phyloP scores from a whole-genome alignment of 495 filamentous ascomycete genomes.

The Symbiotaphrina buchneri region DNA sequence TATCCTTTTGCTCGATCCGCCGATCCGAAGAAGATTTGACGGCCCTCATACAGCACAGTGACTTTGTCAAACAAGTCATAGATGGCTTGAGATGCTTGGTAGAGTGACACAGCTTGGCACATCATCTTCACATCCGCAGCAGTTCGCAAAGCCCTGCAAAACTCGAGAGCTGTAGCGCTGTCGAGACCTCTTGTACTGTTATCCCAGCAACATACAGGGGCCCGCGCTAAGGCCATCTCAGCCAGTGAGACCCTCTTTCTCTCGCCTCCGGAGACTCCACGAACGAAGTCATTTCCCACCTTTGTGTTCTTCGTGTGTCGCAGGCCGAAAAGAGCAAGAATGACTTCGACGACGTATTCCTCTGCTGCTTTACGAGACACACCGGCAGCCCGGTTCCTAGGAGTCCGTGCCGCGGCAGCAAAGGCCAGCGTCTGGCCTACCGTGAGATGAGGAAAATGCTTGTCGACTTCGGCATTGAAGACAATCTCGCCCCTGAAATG shows the following conservation, averaged over 20 bases:
- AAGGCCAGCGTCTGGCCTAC: slow-evolving; percentile 62
- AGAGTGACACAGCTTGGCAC: slow-evolving; percentile 55
- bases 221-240: slow-evolving; percentile 38
- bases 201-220: slow-evolving; percentile 65
- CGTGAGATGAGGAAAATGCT: slow-evolving; percentile 61
- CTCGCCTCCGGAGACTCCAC: slow-evolving; percentile 66
- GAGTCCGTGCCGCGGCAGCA: slow-evolving; percentile 44
- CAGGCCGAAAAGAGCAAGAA: slow-evolving; percentile 63
- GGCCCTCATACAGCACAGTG: slow-evolving; percentile 57
- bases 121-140: slow-evolving; percentile 40
- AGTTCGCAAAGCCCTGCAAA: slow-evolving; percentile 41
- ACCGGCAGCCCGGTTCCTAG: slow-evolving; percentile 33
- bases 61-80: slow-evolving; percentile 69
- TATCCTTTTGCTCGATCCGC: slow-evolving; percentile 38
- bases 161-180: slow-evolving; percentile 58
- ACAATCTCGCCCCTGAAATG: slow-evolving; percentile 60
- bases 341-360: slow-evolving; percentile 44
- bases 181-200: slow-evolving; percentile 65
- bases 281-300: slow-evolving; percentile 59
- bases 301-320: slow-evolving; percentile 53
- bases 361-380: slow-evolving; percentile 35
- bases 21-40: slow-evolving; percentile 61
- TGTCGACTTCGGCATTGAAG: slow-evolving; percentile 60
- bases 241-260: slow-evolving; percentile 67
- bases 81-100: slow-evolving; percentile 56